phyloP scores from a whole-genome alignment of 75 land plant genomes.

The Gnetum montanum region DNA sequence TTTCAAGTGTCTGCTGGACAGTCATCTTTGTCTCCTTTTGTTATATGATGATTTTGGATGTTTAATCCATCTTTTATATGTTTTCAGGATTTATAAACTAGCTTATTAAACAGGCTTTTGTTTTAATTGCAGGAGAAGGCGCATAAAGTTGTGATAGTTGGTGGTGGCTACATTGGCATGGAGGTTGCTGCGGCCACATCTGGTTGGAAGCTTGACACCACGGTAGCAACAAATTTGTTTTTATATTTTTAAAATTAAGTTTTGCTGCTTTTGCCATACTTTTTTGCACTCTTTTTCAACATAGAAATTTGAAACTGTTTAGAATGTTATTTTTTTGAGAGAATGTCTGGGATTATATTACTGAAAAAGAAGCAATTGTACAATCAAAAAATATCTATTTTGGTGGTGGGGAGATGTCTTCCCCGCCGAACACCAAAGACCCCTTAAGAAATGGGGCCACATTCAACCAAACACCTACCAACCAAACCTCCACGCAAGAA shows the following conservation, averaged over 20 bases:
- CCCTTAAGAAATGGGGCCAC: too few relatives aligned
- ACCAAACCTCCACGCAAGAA: too few relatives aligned
- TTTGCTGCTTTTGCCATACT: not conserved
- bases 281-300: not conserved
- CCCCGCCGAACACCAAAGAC: too few relatives aligned
- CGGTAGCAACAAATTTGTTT: constrained; percentile 25
- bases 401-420: not conserved
- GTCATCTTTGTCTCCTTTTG: too few relatives aligned
- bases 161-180: constrained; percentile 98
- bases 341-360: too few relatives aligned
- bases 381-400: not conserved
- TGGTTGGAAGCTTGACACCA: constrained; percentile 82
- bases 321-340: constrained; percentile 8
- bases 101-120: too few relatives aligned
- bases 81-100: too few relatives aligned
- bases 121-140: constrained; percentile 38
- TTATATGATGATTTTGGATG: too few relatives aligned
- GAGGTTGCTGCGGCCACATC: constrained; percentile 89
- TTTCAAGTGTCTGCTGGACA: too few relatives aligned
- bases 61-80: too few relatives aligned
- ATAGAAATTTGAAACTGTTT: constrained; percentile 1
- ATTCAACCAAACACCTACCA: too few relatives aligned
- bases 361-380: not conserved
- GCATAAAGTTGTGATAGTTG: constrained; percentile 69
- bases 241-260: not conserved